These are phyloP conservation scores for Schwanniomyces pseudopolymorphus DNA, from an alignment of 805 yeast genomes.

Conservation along the genomic window DNA sequence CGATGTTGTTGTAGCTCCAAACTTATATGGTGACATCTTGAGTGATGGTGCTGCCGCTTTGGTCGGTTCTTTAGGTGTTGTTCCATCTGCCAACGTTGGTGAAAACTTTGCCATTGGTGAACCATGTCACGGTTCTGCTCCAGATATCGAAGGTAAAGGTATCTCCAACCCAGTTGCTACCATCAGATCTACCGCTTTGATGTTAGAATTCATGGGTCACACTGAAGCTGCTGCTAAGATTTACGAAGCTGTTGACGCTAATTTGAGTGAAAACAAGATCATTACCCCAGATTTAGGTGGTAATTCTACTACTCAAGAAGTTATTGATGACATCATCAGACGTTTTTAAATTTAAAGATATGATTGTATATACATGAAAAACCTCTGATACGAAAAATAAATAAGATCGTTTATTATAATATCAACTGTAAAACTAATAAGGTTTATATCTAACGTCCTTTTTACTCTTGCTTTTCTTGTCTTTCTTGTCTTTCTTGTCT, in stretches of 20 bases:
- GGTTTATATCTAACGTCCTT: conserved; percentile 56
- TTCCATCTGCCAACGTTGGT: conserved; percentile 98
- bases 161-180: conserved; percentile 97
- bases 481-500: conserved; percentile 32
- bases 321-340: conserved; percentile 75
- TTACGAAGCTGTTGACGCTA: conserved; percentile 92
- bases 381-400: neutral
- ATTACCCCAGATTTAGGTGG: conserved; percentile 98
- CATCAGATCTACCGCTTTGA: conserved; percentile 93
- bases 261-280: conserved; percentile 72
- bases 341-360: conserved; percentile 20
- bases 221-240: conserved; percentile 87
- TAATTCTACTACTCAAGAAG: conserved; percentile 79
- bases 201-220: conserved; percentile 96
- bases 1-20: conserved; percentile 98
- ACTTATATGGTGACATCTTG: conserved; percentile 94
- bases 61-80: conserved; percentile 96
- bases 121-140: conserved; percentile 99
- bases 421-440: conserved; percentile 31
- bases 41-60: conserved; percentile 98
- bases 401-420: neutral
- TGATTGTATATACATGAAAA: conserved; percentile 1
- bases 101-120: conserved; percentile 96
- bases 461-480: conserved; percentile 25
- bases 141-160: conserved; percentile 95